Conservation (phyloP, 345 rosid species). For the Viola odorata region DNA sequence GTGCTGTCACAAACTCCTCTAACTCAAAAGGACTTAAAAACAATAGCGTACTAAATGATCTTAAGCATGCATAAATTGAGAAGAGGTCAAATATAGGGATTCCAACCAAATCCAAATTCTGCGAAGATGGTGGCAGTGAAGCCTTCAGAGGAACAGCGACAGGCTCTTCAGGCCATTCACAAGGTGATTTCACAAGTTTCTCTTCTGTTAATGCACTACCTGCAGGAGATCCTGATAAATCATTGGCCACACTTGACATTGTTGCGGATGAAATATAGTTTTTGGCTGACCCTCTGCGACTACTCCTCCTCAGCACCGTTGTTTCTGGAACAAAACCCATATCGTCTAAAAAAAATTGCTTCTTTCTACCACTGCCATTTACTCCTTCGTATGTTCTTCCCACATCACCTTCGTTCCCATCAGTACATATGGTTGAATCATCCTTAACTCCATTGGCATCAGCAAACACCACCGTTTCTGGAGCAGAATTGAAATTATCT, state of each 20-base stretch:
- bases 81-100: slow-evolving; percentile 55
- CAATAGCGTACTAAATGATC: slow-evolving; percentile 77
- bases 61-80: slow-evolving; percentile 71
- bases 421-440: slow-evolving; percentile 12
- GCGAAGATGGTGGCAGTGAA: slow-evolving; percentile 72
- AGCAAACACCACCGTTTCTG: background rate
- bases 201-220: slow-evolving; percentile 58
- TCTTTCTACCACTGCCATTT: slow-evolving; percentile 42
- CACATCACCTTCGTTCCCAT: slow-evolving; percentile 24
- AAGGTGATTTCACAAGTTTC: slow-evolving; percentile 23
- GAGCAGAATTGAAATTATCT: slow-evolving; percentile 4
- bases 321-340: slow-evolving; percentile 29
- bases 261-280: slow-evolving; percentile 9
- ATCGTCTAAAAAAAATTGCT: slow-evolving; percentile 37
- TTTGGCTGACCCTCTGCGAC: slow-evolving; percentile 56
- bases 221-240: slow-evolving; percentile 44
- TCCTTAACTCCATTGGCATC: slow-evolving; percentile 9
- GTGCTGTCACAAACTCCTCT: slow-evolving; percentile 71
- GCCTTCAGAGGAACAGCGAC: slow-evolving; percentile 49
- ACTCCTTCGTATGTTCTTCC: slow-evolving; percentile 27
- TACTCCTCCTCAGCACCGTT: slow-evolving; percentile 70
- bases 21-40: slow-evolving; percentile 91
- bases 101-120: slow-evolving; percentile 54
- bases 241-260: slow-evolving; percentile 21
- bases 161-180: slow-evolving; percentile 34